These are phyloP conservation scores for Endocarpon pusillum DNA, from an alignment of 495 filamentous ascomycete species.

Conservation along the genomic window DNA sequence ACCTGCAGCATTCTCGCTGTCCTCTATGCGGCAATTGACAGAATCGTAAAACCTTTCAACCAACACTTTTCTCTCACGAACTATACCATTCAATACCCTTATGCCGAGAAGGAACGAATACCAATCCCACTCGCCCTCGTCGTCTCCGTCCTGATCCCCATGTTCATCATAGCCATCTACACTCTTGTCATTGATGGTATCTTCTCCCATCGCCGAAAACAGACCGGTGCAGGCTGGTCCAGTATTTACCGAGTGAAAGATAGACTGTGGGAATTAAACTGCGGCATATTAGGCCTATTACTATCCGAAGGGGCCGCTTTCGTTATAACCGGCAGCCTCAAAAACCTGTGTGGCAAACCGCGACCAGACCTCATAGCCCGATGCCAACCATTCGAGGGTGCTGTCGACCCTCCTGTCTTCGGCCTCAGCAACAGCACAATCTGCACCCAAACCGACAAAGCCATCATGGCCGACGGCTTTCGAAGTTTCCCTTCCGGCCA, in stretches of 20 bases:
- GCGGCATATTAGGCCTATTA: conserved; percentile 55
- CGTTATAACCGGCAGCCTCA: conserved; percentile 66
- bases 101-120: conserved; percentile 55
- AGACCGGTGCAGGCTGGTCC: conserved; percentile 33
- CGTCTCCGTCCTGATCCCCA: conserved; percentile 39
- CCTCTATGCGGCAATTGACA: conserved; percentile 30
- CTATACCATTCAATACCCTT: conserved; percentile 52
- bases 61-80: conserved; percentile 44
- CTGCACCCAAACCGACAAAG: conserved; percentile 47
- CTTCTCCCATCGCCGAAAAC: conserved; percentile 42
- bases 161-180: conserved; percentile 50
- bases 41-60: conserved; percentile 37
- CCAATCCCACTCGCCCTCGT: conserved; percentile 38
- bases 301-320: conserved; percentile 51
- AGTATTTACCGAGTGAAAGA: conserved; percentile 51
- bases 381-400: conserved; percentile 34
- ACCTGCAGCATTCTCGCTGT: conserved; percentile 28
- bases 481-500: conserved; percentile 67
- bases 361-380: conserved; percentile 63
- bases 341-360: conserved; percentile 76
- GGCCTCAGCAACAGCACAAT: conserved; percentile 49
- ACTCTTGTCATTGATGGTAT: conserved; percentile 57
- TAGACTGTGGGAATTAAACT: conserved; percentile 68
- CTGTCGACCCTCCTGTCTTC: conserved; percentile 20
- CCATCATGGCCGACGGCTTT: conserved; percentile 68